A percentile compares a stretch with the other conserved stretches of the same genome.
Conservation (phyloP, 305 asterid species). For the Ilex paraguariensis region DNA sequence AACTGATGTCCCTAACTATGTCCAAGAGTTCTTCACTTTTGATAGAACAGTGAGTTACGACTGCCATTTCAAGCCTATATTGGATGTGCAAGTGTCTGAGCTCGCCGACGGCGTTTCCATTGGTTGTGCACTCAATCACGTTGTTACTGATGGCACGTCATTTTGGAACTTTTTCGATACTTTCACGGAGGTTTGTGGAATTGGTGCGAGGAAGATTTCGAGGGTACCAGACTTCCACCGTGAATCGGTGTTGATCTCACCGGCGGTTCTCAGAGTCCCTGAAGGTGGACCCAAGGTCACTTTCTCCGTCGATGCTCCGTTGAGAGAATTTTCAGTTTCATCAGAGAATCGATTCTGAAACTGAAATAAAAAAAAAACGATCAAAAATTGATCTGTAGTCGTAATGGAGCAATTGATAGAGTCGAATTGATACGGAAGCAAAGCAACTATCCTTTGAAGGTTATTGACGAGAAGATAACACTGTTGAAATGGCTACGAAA, state of each 20-base stretch:
- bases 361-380: too few species aligned
- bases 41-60: constrained; percentile 36
- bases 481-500: too few species aligned
- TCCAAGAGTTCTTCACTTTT: constrained; percentile 29
- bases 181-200: too few species aligned
- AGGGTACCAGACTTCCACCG: background rate
- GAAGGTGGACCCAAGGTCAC: constrained; percentile 4
- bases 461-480: too few species aligned
- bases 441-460: too few species aligned
- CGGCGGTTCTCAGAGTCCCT: background rate
- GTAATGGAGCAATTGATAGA: too few species aligned
- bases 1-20: constrained; percentile 18
- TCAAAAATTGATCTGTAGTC: too few species aligned
- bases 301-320: background rate
- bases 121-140: constrained; percentile 46
- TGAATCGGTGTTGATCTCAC: background rate
- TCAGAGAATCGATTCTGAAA: background rate
- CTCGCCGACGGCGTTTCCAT: constrained; percentile 41
- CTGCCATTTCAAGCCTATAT: constrained; percentile 37
- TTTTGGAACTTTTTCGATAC: too few species aligned
- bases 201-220: background rate
- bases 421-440: too few species aligned
- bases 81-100: constrained; percentile 45
- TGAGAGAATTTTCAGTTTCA: background rate
- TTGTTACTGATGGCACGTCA: constrained; percentile 47